These are phyloP conservation scores for Physocladia obscura DNA, from an alignment of 192 early-diverging fungal genomes.

Conservation along the genomic window DNA sequence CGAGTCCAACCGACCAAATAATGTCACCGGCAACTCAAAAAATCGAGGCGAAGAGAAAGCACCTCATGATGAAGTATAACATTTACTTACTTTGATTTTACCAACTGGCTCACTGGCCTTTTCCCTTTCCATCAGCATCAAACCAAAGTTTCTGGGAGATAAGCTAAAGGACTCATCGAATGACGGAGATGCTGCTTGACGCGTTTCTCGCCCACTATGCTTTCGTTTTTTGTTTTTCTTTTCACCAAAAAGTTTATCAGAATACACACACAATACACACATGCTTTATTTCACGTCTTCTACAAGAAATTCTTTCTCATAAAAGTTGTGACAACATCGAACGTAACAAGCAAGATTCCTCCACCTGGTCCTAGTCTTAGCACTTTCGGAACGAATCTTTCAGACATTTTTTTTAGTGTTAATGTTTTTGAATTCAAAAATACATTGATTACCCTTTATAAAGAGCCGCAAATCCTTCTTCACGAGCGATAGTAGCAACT, in stretches of 20 bases:
- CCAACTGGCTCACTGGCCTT: neutral
- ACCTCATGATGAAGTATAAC: slow-evolving; percentile 40
- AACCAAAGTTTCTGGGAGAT: slow-evolving; percentile 38
- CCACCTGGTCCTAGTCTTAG: slow-evolving; percentile 87
- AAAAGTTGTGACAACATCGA: slow-evolving; percentile 79
- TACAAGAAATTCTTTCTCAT: slow-evolving; percentile 79
- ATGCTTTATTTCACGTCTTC: neutral
- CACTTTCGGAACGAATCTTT: slow-evolving; percentile 87
- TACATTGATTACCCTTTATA: slow-evolving; percentile 70
- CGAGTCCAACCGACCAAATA: slow-evolving; percentile 46
- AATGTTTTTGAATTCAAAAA: neutral
- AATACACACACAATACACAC: neutral
- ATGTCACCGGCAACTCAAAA: slow-evolving; percentile 48
- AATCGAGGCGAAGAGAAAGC: slow-evolving; percentile 48
- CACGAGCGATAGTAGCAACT: slow-evolving; percentile 71
- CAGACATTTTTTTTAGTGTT: neutral
- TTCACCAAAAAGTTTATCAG: too few species aligned
- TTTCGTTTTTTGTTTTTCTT: too few species aligned
- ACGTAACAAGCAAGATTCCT: slow-evolving; percentile 80
- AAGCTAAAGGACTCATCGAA: slow-evolving; percentile 25
- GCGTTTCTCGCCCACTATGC: too few species aligned
- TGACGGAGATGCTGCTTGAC: neutral
- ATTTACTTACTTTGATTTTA: too few species aligned
- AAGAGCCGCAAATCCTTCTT: slow-evolving; percentile 84
- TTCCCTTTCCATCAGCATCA: slow-evolving; percentile 29